phyloP scores from a whole-genome alignment of 2,329 filamentous ascomycete species.

The Arthrobotrys entomopaga region DNA sequence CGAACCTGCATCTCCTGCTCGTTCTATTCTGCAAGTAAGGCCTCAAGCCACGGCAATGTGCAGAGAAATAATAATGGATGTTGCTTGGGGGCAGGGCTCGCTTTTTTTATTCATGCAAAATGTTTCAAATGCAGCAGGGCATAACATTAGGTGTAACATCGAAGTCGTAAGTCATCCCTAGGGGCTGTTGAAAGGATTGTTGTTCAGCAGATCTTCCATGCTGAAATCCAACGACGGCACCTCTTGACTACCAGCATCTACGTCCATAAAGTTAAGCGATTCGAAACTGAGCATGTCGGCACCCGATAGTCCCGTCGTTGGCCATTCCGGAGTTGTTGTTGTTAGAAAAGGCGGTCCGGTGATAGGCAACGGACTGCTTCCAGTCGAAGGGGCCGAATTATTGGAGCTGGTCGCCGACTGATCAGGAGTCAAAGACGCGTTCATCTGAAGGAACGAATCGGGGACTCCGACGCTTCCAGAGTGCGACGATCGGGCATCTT shows the following conservation, averaged over 20 bases:
- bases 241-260: conserved; percentile 43
- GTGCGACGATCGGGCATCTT: conserved; percentile 43
- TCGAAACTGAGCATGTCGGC: conserved; percentile 51
- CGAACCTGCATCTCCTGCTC: conserved; percentile 31
- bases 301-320: conserved; percentile 26
- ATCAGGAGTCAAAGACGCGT: conserved; percentile 24
- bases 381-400: conserved; percentile 38
- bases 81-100: no score
- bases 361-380: conserved; percentile 33
- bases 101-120: conserved; percentile 8
- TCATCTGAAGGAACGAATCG: conserved; percentile 47
- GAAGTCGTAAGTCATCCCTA: conserved; percentile 26
- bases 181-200: conserved; percentile 43
- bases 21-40: background rate
- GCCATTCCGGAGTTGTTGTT: conserved; percentile 26
- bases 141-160: conserved; percentile 9
- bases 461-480: conserved; percentile 44
- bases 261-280: conserved; percentile 50
- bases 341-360: conserved; percentile 27
- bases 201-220: conserved; percentile 51
- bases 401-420: conserved; percentile 35
- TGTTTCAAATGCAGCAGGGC: background rate
- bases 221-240: conserved; percentile 42
- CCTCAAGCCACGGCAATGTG: no score
- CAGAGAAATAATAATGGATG: no score